Conservation (phyloP, 257 asterid species). For the Solanum okadae region DNA sequence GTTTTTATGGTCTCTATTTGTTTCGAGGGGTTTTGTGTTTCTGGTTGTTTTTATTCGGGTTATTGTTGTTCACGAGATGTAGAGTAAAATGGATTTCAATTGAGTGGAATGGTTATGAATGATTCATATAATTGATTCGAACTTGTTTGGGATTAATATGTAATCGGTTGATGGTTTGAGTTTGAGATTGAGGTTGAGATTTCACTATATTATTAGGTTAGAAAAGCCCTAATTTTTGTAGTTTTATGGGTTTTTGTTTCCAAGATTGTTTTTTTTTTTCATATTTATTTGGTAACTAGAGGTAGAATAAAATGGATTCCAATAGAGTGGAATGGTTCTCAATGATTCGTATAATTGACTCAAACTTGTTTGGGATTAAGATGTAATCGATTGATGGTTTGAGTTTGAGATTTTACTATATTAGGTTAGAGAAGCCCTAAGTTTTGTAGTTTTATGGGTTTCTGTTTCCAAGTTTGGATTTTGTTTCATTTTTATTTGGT, state of each 20-base stretch:
- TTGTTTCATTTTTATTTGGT: background rate
- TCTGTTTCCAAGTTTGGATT: background rate
- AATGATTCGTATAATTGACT: background rate
- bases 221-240: conserved; percentile 27
- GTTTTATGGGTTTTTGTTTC: background rate
- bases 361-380: background rate
- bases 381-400: background rate
- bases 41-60: background rate
- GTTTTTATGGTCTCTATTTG: background rate
- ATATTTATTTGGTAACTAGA: background rate
- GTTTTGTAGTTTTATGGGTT: background rate
- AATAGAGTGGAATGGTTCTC: background rate
- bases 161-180: background rate
- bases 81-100: background rate
- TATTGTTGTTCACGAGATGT: background rate
- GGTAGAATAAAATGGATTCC: background rate
- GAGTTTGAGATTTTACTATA: background rate
- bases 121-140: background rate
- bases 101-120: background rate
- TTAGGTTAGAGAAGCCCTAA: conserved; percentile 25
- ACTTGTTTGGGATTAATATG: background rate
- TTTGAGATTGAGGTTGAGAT: background rate
- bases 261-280: background rate
- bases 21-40: background rate
- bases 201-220: background rate